These are phyloP conservation scores for Candida silvicultrix DNA, from an alignment of 805 yeast species.

Conservation along the genomic window DNA sequence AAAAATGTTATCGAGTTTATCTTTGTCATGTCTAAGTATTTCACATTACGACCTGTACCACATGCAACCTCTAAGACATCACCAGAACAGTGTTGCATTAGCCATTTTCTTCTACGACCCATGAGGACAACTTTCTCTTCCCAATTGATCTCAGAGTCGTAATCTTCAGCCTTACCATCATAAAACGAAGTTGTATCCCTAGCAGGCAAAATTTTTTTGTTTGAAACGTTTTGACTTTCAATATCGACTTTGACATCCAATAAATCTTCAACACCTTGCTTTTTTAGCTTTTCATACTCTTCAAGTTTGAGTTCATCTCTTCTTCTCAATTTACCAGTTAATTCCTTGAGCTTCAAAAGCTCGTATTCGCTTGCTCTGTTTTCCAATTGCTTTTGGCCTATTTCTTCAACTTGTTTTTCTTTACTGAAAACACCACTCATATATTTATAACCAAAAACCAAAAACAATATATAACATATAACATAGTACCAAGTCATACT, in stretches of 20 bases:
- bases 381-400: constrained; percentile 31
- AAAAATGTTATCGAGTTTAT: constrained; percentile 75
- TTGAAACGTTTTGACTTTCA: constrained; percentile 26
- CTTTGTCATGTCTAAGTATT: constrained; percentile 54
- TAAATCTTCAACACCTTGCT: constrained; percentile 26
- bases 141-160: constrained; percentile 70
- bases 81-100: constrained; percentile 73
- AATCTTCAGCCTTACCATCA: constrained; percentile 69
- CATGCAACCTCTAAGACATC: constrained; percentile 93
- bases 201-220: constrained; percentile 50
- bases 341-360: constrained; percentile 50
- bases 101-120: constrained; percentile 66
- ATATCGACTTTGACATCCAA: constrained; percentile 24
- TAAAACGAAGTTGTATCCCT: constrained; percentile 79
- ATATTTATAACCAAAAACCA: constrained; percentile 54
- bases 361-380: constrained; percentile 51
- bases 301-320: constrained; percentile 55
- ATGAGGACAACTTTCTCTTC: constrained; percentile 38
- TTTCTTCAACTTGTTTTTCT: constrained; percentile 50
- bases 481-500: constrained; percentile 59
- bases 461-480: constrained; percentile 49
- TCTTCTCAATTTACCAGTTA: constrained; percentile 54
- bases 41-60: constrained; percentile 93
- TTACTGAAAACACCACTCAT: constrained; percentile 61
- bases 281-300: constrained; percentile 50